phyloP scores from a whole-genome alignment of 2,329 filamentous ascomycete genomes.

The Sphaerulina populicola region DNA sequence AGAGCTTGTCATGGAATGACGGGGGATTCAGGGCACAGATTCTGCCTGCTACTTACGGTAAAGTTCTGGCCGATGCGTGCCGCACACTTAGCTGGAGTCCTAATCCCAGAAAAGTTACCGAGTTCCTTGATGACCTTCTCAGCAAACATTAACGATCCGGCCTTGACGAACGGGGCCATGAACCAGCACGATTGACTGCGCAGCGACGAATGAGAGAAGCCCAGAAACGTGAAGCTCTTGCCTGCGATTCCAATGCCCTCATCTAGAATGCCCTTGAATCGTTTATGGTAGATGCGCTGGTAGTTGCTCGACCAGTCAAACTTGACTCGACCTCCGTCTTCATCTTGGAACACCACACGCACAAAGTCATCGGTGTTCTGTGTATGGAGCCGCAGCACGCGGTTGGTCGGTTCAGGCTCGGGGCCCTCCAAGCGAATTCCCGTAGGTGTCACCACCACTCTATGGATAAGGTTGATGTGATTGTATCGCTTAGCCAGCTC shows the following conservation, averaged over 20 bases:
- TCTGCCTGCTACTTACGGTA: constrained; percentile 34
- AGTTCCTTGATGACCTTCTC: constrained; percentile 39
- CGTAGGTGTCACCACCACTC: constrained; percentile 35
- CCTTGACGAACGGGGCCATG: constrained; percentile 42
- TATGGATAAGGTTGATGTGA: constrained; percentile 33
- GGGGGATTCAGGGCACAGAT: constrained; percentile 18
- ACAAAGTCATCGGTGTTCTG: constrained; percentile 56
- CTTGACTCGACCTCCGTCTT: constrained; percentile 57
- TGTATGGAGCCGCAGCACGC: constrained; percentile 59
- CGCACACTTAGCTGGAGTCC: constrained; percentile 50
- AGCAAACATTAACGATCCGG: constrained; percentile 30
- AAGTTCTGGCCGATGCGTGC: constrained; percentile 59
- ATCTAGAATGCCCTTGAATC: constrained; percentile 54
- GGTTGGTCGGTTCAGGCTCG: constrained; percentile 57
- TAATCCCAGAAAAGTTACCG: constrained; percentile 46
- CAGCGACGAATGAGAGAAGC: constrained; percentile 72
- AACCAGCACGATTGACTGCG: constrained; percentile 64
- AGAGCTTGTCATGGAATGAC: constrained; percentile 11
- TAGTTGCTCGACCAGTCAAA: constrained; percentile 48
- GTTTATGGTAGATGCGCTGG: constrained; percentile 45
- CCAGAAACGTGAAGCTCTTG: constrained; percentile 57
- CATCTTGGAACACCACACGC: constrained; percentile 65
- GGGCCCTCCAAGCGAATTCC: constrained; percentile 40
- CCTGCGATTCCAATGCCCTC: constrained; percentile 57
- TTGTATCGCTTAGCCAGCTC: constrained; percentile 29